Base-by-base conservation (phyloP, 495 filamentous ascomycete genomes). In the Oidiodendron maius region DNA sequence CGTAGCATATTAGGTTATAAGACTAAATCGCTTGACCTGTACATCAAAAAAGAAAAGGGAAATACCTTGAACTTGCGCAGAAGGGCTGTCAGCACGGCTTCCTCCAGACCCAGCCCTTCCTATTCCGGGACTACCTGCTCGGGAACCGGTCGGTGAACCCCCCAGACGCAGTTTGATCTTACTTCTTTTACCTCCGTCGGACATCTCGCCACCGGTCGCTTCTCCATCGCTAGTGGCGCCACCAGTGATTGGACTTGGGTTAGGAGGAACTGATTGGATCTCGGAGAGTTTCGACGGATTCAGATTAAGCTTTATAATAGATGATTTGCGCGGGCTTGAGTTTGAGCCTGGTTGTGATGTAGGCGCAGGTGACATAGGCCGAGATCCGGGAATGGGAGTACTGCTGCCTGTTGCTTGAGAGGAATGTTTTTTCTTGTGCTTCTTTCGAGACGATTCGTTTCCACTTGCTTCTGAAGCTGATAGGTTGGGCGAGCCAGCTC, bases 401-500 rank as follows among this genome's bases (percentile, higher is more conserved):
- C 69, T 71, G 13, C 71, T 67, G 9, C 71, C 70, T 40, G 66
- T 67, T 1, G 65, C 57, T 40, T 69, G 70, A 20, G 76, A 69
- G 1, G 52, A 47, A 50, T 80, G 74, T 46, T 79, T 80, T 61
- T 82, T 87, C 69, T 93, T 95, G 32, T 77, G 72, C 76, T 95
- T 96, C 71, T 95, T 95, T 35, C 87, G 86, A 18, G 81, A 77
- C 1, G 85, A 86, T 60, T 98, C 93, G 51, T 86, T 91, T 40
- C 89, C 94, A 67, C 88, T 94, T 15, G 87, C 84, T 59, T 96
- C 76, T 11, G 93, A 96, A 16, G 26, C 76, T 11, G 38, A 40
- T n/a, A 82, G 74, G 55, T 87, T 82, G 5, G 91, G 89, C 23
- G 91, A 96, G 23, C 91, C 91, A 17, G 84, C 71, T 15, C 93